Evolutionary conservation across 495 filamentous ascomycete genomes (phyloP).

Genomic region (Cryomyces minteri): DNA sequence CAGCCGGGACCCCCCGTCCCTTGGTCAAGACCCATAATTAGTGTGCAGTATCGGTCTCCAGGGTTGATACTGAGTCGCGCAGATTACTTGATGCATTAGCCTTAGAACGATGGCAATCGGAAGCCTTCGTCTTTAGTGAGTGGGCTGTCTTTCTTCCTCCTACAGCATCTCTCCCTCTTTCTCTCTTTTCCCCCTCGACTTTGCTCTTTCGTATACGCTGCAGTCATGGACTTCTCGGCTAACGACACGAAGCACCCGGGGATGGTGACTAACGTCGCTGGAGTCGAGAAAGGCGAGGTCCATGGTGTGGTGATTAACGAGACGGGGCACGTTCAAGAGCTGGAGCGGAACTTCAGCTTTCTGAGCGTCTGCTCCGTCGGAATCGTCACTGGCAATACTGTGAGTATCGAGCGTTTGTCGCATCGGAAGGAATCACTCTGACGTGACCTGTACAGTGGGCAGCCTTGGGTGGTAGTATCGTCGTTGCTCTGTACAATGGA

Average conservation of each 20-base stretch:
- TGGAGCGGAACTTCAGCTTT: slow-evolving; percentile 41
- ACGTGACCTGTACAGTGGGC: background rate
- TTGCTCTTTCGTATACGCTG: background rate
- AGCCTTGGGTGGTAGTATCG: background rate
- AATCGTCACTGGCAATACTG: slow-evolving; percentile 37
- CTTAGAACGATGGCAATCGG: too few relatives aligned
- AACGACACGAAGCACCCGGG: too few relatives aligned
- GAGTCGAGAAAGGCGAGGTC: background rate
- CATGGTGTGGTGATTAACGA: slow-evolving; percentile 27
- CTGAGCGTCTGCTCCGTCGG: slow-evolving; percentile 36
- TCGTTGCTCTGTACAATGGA: background rate
- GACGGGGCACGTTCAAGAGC: slow-evolving; percentile 37
- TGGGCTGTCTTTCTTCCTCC: too few relatives aligned
- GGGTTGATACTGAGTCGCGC: too few relatives aligned
- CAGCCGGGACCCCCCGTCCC: too few relatives aligned
- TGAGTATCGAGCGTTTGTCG: slow-evolving; percentile 37
- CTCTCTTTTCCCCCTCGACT: too few relatives aligned
- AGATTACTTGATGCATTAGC: too few relatives aligned
- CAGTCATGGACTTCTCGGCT: background rate
- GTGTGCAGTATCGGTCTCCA: too few relatives aligned
- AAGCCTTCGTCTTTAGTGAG: too few relatives aligned
- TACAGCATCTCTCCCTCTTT: too few relatives aligned
- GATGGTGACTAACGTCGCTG: background rate
- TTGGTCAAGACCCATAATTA: too few relatives aligned
- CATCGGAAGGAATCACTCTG: slow-evolving; percentile 6